These are phyloP conservation scores for Rhodamnia rubescens DNA, from an alignment of 345 rosid genomes.

Conservation along the genomic window DNA sequence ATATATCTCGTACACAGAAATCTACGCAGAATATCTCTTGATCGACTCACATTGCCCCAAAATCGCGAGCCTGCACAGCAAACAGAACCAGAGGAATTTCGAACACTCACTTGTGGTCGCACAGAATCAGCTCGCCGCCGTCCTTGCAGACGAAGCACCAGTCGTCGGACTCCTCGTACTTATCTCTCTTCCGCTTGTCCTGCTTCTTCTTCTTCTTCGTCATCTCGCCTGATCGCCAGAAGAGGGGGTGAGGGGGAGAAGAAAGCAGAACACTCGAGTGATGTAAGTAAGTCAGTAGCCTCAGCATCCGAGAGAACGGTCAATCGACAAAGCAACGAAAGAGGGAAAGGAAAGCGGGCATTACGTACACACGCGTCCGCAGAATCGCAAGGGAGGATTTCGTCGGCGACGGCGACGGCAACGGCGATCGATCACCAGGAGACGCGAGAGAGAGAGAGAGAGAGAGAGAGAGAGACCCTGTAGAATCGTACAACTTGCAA, in stretches of 20 bases:
- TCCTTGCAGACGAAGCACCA: slow-evolving; percentile 47
- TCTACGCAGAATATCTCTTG: not conserved
- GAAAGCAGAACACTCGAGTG: not conserved
- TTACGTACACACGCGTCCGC: not conserved
- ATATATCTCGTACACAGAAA: not conserved
- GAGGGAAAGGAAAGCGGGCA: not conserved
- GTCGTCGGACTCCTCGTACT: slow-evolving; percentile 27
- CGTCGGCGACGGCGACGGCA: not conserved
- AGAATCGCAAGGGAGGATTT: not conserved
- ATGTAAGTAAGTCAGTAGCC: not conserved
- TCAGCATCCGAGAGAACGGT: not conserved
- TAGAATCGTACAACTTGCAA: not conserved
- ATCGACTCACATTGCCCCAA: not conserved
- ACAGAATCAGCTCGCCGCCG: slow-evolving; percentile 35
- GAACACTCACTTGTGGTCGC: slow-evolving; percentile 34
- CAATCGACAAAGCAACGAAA: not conserved
- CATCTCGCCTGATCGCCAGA: not conserved
- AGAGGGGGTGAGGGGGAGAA: not conserved
- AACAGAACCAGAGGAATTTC: not conserved
- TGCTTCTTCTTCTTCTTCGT: slow-evolving; percentile 3
- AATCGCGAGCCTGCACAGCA: not conserved
- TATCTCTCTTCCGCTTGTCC: slow-evolving; percentile 3
- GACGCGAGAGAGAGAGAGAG: not conserved
- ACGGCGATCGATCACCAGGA: not conserved
- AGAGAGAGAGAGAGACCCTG: not conserved